Evolutionary conservation across 768 basidiomycete species (phyloP), one percentile per base, ranked within the genome.

Genomic region (Arthromyces matolae): DNA sequence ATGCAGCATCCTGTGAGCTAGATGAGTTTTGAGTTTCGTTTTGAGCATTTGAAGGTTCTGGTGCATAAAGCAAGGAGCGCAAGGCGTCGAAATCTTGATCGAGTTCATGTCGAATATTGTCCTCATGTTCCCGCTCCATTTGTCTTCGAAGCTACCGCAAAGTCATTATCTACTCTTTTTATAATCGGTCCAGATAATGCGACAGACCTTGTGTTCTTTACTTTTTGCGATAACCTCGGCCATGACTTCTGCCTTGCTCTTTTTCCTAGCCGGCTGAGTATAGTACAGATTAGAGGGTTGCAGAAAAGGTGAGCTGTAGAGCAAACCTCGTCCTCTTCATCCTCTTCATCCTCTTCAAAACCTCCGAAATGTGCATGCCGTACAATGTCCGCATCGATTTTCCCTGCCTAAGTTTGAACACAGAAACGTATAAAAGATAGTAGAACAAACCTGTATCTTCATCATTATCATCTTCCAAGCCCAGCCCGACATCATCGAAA

Each of bases 171-270:
- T n/a, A n/a, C n/a, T n/a, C n/a, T n/a, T n/a, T n/a, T n/a, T n/a
- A n/a, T n/a, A n/a, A n/a, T n/a, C n/a, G n/a, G n/a, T n/a, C n/a
- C n/a, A n/a, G n/a, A n/a, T n/a, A n/a, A n/a, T n/a, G n/a, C n/a
- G n/a, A n/a, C 10, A 20, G 56, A 92, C 95, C 74, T 95, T 97
- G 71, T 98, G 83, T 41, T 84, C 82, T 67, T 99, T 99, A 68
- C 92, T 94, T 69, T 98, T 99, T 1, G 92, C 89, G 36, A 99
- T 91, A 27, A 99, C 89, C 64, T 99, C 96, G 0, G 89, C 81
- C 96, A 99, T 98, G 51, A 97, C 90, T 60, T 99, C 94, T 2
- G 89, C 86, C 67, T 95, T 96, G 4, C 85, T 81, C 69, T 90
- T 95, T 68, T 95, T 96, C 50, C 84, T 74, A 37, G 80, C 79